A percentile compares a stretch with the other conserved stretches of the same genome.
phyloP scores from a whole-genome alignment of 108 stramenopile species.

The Nitzschia sp. region DNA sequence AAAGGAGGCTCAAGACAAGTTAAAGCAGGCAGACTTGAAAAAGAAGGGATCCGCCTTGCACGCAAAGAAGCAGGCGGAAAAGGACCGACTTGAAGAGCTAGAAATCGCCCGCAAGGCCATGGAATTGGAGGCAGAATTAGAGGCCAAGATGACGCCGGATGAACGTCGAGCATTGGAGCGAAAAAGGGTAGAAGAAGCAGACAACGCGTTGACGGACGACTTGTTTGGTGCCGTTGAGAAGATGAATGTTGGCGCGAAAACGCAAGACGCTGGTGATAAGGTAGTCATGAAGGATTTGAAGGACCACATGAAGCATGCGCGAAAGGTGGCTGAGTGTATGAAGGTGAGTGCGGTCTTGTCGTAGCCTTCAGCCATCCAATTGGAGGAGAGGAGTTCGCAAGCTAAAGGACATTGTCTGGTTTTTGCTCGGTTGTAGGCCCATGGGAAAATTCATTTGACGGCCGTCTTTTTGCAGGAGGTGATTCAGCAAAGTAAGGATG shows the following conservation, averaged over 20 bases:
- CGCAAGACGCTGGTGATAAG: slow-evolving; percentile 57
- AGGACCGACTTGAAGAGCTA: slow-evolving; percentile 62
- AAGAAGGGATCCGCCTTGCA: slow-evolving; percentile 87
- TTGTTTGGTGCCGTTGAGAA: slow-evolving; percentile 70
- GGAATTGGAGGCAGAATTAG: slow-evolving; percentile 87
- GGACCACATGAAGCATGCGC: slow-evolving; percentile 90
- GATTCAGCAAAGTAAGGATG: slow-evolving; percentile 79
- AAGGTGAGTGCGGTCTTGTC: slow-evolving; percentile 52
- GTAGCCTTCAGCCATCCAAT: neutral
- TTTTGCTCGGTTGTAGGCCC: slow-evolving; percentile 51
- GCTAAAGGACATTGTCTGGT: too few species aligned
- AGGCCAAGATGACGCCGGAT: slow-evolving; percentile 84
- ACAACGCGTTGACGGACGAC: slow-evolving; percentile 81
- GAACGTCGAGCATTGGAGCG: slow-evolving; percentile 63
- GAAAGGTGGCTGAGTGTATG: slow-evolving; percentile 73
- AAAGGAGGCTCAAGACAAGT: slow-evolving; percentile 58
- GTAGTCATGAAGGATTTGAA: slow-evolving; percentile 84
- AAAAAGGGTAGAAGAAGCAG: slow-evolving; percentile 76
- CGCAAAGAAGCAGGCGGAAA: slow-evolving; percentile 76
- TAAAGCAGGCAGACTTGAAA: slow-evolving; percentile 44
- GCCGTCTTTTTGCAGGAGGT: slow-evolving; percentile 81
- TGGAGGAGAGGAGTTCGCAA: too few species aligned
- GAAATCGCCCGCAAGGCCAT: slow-evolving; percentile 83
- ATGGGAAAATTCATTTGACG: slow-evolving; percentile 83
- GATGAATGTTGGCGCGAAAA: slow-evolving; percentile 23